Evolutionary conservation across 495 filamentous ascomycete genomes (phyloP).

Genomic region (Penicillium pulvis): DNA sequence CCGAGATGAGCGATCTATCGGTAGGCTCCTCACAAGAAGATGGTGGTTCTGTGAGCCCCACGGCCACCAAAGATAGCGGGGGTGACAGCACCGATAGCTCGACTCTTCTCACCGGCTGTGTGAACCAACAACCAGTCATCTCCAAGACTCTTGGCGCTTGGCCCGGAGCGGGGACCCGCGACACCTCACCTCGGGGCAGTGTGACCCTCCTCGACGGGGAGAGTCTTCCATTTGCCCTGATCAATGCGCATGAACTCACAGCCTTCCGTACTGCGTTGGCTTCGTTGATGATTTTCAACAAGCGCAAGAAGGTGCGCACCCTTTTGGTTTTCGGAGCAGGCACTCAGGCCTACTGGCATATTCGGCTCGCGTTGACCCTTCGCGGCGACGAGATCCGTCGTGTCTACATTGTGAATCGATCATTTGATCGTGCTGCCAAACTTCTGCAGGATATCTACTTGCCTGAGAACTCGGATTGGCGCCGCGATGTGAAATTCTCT

Average conservation of each 20-base stretch:
- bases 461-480: constrained; percentile 49
- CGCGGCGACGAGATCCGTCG: constrained; percentile 70
- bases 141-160: constrained; percentile 42
- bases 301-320: constrained; percentile 68
- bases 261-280: constrained; percentile 92
- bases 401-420: constrained; percentile 78
- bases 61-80: constrained; percentile 24
- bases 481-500: constrained; percentile 66
- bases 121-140: constrained; percentile 38
- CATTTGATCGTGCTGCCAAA: constrained; percentile 60
- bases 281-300: constrained; percentile 70
- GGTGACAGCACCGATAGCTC: constrained; percentile 35
- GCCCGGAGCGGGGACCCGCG: constrained; percentile 43
- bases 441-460: constrained; percentile 61
- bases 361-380: constrained; percentile 76
- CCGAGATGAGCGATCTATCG: constrained; percentile 44
- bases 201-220: constrained; percentile 70
- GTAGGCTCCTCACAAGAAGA: constrained; percentile 39
- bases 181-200: constrained; percentile 73
- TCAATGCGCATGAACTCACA: constrained; percentile 85
- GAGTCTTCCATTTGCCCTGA: constrained; percentile 73
- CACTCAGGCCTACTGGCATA: constrained; percentile 91
- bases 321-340: constrained; percentile 88
- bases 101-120: constrained; percentile 35
- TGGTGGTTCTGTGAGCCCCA: constrained; percentile 19